These are phyloP conservation scores for Alternaria tenuissima DNA, from an alignment of 2,329 filamentous ascomycete genomes.

Conservation along the genomic window DNA sequence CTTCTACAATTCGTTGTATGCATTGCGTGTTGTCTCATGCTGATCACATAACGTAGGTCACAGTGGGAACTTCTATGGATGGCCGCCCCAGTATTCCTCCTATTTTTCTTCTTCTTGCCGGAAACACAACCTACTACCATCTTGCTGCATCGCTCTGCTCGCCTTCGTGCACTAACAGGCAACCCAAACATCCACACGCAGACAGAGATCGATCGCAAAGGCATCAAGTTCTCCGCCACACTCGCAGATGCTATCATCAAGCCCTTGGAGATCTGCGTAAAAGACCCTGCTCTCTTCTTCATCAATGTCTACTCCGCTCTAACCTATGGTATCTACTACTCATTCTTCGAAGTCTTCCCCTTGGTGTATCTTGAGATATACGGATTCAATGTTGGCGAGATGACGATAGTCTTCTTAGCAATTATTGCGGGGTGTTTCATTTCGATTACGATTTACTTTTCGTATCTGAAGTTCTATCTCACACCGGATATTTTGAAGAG, in stretches of 20 bases:
- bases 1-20: rapidly evolving
- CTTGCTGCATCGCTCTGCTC: slow-evolving; percentile 73
- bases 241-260: slow-evolving; percentile 65
- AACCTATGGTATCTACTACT: slow-evolving; percentile 76
- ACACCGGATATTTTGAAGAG: slow-evolving; percentile 64
- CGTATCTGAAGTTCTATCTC: slow-evolving; percentile 80
- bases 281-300: slow-evolving; percentile 84
- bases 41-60: slow-evolving; percentile 51
- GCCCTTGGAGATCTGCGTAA: slow-evolving; percentile 86
- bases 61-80: slow-evolving; percentile 89
- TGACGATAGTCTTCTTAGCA: slow-evolving; percentile 86
- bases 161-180: slow-evolving; percentile 73
- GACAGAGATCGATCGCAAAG: slow-evolving; percentile 73
- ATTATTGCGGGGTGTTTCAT: slow-evolving; percentile 76
- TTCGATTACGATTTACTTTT: slow-evolving; percentile 71
- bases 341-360: slow-evolving; percentile 74
- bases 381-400: slow-evolving; percentile 74
- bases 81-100: slow-evolving; percentile 71
- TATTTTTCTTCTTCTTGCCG: slow-evolving; percentile 85
- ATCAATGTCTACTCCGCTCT: slow-evolving; percentile 86
- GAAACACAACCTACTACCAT: slow-evolving; percentile 88
- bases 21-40: background rate
- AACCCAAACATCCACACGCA: slow-evolving; percentile 75
- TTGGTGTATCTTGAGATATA: slow-evolving; percentile 79
- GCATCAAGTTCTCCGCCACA: slow-evolving; percentile 49